Conservation (phyloP, 257 asterid species). For the Solanum appendiculatum region DNA sequence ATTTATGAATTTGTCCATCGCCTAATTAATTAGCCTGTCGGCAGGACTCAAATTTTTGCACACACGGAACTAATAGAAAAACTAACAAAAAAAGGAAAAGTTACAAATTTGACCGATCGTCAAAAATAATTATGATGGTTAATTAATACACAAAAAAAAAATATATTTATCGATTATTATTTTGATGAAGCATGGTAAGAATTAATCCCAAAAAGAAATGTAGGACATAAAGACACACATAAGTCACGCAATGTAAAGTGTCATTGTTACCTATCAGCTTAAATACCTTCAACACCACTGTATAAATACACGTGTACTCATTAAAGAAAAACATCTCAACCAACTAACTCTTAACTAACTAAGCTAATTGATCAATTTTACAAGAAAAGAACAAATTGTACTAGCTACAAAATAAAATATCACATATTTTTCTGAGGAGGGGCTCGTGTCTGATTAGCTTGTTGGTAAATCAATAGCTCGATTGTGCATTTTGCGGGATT, state of each 20-base stretch:
- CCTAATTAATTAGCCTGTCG: neutral
- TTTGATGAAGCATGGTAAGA: too few species aligned
- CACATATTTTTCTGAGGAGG: neutral
- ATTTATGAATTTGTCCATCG: neutral
- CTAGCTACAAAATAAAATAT: neutral
- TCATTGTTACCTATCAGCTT: neutral
- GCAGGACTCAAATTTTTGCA: neutral
- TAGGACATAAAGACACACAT: too few species aligned
- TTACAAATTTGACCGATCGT: neutral
- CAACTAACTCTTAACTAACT: neutral
- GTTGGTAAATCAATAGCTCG: too few species aligned
- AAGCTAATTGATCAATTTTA: neutral
- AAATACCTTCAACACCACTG: neutral
- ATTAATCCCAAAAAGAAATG: too few species aligned
- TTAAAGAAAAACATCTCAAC: neutral
- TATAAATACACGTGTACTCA: neutral
- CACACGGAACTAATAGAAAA: neutral
- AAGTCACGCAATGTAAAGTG: too few species aligned
- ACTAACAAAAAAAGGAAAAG: neutral
- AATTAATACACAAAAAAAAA: too few species aligned
- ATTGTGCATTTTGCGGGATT: too few species aligned
- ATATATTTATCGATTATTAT: too few species aligned
- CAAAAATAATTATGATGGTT: too few species aligned
- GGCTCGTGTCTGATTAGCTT: too few species aligned
- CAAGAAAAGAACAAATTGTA: neutral